phyloP scores from a whole-genome alignment of 768 basidiomycete genomes.

The Chalciporus chontae region DNA sequence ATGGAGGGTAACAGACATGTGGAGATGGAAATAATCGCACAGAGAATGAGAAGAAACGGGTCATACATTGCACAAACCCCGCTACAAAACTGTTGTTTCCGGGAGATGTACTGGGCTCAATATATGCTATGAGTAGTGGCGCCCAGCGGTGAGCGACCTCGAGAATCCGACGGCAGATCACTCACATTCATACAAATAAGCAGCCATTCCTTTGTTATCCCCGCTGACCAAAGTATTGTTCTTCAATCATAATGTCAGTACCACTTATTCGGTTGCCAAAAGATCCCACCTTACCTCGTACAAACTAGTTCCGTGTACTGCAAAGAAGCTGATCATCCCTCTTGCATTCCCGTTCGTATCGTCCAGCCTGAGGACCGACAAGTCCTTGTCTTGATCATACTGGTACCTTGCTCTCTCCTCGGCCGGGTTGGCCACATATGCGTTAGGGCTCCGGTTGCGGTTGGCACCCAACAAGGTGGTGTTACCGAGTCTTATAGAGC shows the following conservation, averaged over 20 bases:
- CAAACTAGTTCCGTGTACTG: constrained; percentile 79
- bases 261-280: background rate
- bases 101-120: constrained; percentile 63
- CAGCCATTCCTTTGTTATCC: constrained; percentile 88
- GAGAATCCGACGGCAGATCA: background rate
- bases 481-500: constrained; percentile 62
- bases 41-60: background rate
- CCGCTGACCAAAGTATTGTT: constrained; percentile 80
- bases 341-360: constrained; percentile 53
- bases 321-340: constrained; percentile 71
- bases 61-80: constrained; percentile 69
- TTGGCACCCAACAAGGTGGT: constrained; percentile 67
- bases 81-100: constrained; percentile 71
- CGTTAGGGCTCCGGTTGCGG: constrained; percentile 70
- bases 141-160: background rate
- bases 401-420: constrained; percentile 64
- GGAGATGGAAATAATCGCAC: background rate
- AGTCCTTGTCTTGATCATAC: constrained; percentile 71
- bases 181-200: constrained; percentile 71
- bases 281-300: constrained; percentile 48
- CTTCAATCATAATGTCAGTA: constrained; percentile 31
- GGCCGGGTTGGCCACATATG: constrained; percentile 72
- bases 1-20: background rate
- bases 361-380: constrained; percentile 66
- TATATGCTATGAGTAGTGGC: constrained; percentile 40